Percentiles rank a stretch among this genome's conserved stretches.
Evolutionary conservation across 306 rosid species (phyloP).

Genomic region (Prunus persica): DNA sequence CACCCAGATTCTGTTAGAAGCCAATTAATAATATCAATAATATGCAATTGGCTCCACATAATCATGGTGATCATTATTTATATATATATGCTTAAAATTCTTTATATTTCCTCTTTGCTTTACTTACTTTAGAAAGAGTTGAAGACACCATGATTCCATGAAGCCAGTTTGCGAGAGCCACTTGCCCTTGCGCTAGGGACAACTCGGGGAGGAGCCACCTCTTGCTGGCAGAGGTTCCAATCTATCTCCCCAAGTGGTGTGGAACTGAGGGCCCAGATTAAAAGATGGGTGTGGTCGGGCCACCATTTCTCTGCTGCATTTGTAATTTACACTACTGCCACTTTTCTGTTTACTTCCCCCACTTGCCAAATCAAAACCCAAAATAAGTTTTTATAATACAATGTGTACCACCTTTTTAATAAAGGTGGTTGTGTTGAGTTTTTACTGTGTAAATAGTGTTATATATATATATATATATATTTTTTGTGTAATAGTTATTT

Average conservation of each 20-base stretch:
- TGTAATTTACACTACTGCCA: background rate
- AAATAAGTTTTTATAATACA: background rate
- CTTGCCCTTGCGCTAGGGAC: background rate
- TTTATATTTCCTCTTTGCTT: background rate
- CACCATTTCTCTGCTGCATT: background rate
- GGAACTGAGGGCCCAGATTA: background rate
- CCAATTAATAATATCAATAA: background rate
- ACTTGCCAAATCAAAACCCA: background rate
- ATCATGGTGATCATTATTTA: background rate
- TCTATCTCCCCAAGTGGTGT: background rate
- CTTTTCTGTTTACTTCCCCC: background rate
- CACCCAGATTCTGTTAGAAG: slow-evolving; percentile 43
- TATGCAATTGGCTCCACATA: background rate
- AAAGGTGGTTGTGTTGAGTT: background rate
- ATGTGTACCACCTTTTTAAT: rapidly evolving
- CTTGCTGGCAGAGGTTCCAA: background rate
- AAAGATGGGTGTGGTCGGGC: background rate
- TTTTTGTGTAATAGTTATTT: background rate
- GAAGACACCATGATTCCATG: background rate
- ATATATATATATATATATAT: background rate
- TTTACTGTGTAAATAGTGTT: background rate
- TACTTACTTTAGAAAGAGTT: background rate
- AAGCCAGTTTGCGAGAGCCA: background rate
- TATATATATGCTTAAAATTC: background rate
- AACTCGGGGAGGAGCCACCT: background rate